Evolutionary conservation across 1,284 basidiomycete species (phyloP).

Genomic region (Lentinula novae-zelandiae): DNA sequence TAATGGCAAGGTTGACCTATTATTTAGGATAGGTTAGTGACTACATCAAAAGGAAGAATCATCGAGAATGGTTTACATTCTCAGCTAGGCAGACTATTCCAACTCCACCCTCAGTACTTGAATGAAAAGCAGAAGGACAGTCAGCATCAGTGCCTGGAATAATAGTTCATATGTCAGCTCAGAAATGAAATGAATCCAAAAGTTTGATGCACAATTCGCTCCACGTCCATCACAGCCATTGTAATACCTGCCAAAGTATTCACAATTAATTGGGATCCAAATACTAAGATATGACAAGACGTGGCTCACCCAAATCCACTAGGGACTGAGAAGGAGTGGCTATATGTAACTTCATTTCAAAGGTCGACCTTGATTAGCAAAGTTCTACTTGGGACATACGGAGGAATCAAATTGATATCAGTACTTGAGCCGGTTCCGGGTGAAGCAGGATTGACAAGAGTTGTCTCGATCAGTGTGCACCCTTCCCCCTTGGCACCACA

Average conservation of each 20-base stretch:
- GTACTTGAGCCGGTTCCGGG: slow-evolving; percentile 3
- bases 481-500: slow-evolving; percentile 41
- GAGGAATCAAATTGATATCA: slow-evolving; percentile 5
- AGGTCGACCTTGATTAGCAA: not conserved
- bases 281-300: no score
- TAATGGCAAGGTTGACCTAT: slow-evolving; percentile 3
- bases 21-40: not conserved
- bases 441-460: not conserved
- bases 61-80: not conserved
- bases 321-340: not conserved
- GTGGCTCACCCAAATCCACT: not conserved
- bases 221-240: slow-evolving; percentile 3
- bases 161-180: not conserved
- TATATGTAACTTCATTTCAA: not conserved
- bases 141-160: slow-evolving; percentile 24
- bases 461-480: slow-evolving; percentile 35
- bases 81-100: not conserved
- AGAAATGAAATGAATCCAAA: not conserved
- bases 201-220: not conserved
- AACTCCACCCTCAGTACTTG: not conserved
- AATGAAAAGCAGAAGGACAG: slow-evolving; percentile 23
- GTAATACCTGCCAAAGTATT: not conserved
- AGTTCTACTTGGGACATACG: not conserved
- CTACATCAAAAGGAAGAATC: not conserved
- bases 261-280: not conserved